These are phyloP conservation scores for Mariannaea sp. DNA, from an alignment of 2,329 filamentous ascomycete genomes.

Conservation along the genomic window DNA sequence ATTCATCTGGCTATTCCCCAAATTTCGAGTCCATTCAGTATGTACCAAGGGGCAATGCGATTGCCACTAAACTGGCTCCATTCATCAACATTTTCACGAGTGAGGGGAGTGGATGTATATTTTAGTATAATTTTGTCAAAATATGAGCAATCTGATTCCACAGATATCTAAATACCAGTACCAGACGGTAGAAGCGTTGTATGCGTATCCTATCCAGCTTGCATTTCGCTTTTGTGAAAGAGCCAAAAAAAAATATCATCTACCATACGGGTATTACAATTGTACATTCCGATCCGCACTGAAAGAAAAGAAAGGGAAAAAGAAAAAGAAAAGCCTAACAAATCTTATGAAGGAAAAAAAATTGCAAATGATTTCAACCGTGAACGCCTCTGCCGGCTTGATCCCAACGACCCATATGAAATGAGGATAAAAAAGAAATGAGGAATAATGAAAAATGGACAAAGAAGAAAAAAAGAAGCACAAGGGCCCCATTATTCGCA, in stretches of 20 bases:
- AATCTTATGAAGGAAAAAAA: too few relatives aligned
- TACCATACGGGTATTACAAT: constrained; percentile 35
- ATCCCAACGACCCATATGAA: constrained; percentile 24
- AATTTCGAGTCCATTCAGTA: too few relatives aligned
- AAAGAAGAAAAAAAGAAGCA: constrained; percentile 15
- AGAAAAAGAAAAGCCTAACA: constrained; percentile 18
- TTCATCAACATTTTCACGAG: too few relatives aligned
- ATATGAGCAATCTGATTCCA: constrained; percentile 29
- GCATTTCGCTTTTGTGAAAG: constrained; percentile 30
- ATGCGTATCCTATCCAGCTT: constrained; percentile 26
- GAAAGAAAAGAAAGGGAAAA: constrained; percentile 19
- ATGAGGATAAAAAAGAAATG: not conserved
- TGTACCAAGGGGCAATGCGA: too few relatives aligned
- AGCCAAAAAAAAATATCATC: constrained; percentile 28
- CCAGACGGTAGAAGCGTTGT: constrained; percentile 24
- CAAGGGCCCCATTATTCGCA: constrained; percentile 17
- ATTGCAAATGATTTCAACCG: constrained; percentile 25
- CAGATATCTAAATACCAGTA: constrained; percentile 20
- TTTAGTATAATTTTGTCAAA: too few relatives aligned
- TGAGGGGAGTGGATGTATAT: too few relatives aligned
- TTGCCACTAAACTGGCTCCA: too few relatives aligned
- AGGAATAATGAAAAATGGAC: constrained; percentile 3
- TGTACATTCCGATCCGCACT: constrained; percentile 22
- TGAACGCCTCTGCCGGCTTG: constrained; percentile 37
- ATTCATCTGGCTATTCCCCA: not conserved